These are phyloP conservation scores for Dichomitus squalens DNA, from an alignment of 1,284 basidiomycete species.

Conservation along the genomic window DNA sequence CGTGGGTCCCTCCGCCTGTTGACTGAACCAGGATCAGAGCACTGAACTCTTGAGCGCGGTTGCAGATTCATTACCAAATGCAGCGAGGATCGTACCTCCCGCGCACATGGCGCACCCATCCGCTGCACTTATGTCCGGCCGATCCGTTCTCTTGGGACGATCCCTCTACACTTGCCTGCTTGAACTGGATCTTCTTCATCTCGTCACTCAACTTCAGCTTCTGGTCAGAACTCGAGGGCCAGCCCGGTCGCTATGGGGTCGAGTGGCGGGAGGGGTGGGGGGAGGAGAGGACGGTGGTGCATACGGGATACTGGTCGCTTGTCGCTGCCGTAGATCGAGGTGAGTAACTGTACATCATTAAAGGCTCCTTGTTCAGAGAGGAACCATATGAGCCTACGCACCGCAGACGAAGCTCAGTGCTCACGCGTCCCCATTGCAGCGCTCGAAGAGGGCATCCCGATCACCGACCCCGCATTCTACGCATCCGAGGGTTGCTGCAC, in stretches of 20 bases:
- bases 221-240: slow-evolving; percentile 73
- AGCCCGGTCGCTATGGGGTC: slow-evolving; percentile 64
- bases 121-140: slow-evolving; percentile 70
- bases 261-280: slow-evolving; percentile 75
- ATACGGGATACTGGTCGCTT: slow-evolving; percentile 83
- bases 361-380: no score
- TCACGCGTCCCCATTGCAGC: slow-evolving; percentile 33
- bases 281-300: slow-evolving; percentile 46
- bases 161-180: slow-evolving; percentile 53
- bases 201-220: slow-evolving; percentile 86
- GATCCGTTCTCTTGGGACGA: slow-evolving; percentile 58
- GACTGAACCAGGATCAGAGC: not conserved
- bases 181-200: slow-evolving; percentile 86
- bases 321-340: slow-evolving; percentile 79
- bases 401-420: no score
- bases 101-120: slow-evolving; percentile 76
- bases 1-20: not conserved
- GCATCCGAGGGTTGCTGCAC: slow-evolving; percentile 66
- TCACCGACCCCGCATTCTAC: slow-evolving; percentile 78
- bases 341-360: slow-evolving; percentile 32
- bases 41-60: not conserved
- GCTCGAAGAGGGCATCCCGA: slow-evolving; percentile 66
- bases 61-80: slow-evolving; percentile 54
- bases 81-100: slow-evolving; percentile 67
- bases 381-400: no score